Percentiles rank a stretch among this genome's conserved stretches.
Conservation (phyloP, 192 early-diverging fungal species). For the Globomyces pollinis-pini region DNA sequence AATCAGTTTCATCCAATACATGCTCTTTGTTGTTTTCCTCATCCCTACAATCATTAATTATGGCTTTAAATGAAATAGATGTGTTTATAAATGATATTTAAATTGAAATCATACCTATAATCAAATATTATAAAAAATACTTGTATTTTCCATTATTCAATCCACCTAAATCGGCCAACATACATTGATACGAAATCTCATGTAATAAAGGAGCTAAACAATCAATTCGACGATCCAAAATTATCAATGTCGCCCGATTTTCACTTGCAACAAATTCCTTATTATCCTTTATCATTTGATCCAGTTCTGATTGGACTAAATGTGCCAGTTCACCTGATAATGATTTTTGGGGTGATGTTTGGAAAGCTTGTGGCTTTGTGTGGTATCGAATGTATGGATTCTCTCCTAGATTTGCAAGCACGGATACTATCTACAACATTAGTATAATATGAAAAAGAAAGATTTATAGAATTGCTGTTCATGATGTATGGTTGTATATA, state of each 20-base stretch:
- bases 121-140: no score
- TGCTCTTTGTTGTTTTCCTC: slow-evolving; percentile 21
- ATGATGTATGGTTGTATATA: no score
- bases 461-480: no score
- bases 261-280: slow-evolving; percentile 47
- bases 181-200: slow-evolving; percentile 62
- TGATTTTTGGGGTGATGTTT: slow-evolving; percentile 61
- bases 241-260: slow-evolving; percentile 32
- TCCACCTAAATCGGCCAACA: slow-evolving; percentile 78
- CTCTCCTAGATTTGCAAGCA: slow-evolving; percentile 81
- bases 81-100: no score
- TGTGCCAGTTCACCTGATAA: slow-evolving; percentile 71
- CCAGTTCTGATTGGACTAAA: slow-evolving; percentile 77
- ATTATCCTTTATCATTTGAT: slow-evolving; percentile 61
- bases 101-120: slow-evolving; percentile 25
- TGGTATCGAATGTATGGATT: slow-evolving; percentile 90
- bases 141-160: slow-evolving; percentile 61
- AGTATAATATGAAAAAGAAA: slow-evolving; percentile 1
- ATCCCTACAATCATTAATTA: slow-evolving; percentile 17
- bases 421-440: slow-evolving; percentile 64
- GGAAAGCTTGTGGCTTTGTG: slow-evolving; percentile 37
- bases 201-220: slow-evolving; percentile 41
- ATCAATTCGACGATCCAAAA: slow-evolving; percentile 45
- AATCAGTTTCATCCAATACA: slow-evolving; percentile 61
- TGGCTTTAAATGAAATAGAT: no score